These are phyloP conservation scores for Pseudocercospora eumusae DNA, from an alignment of 2,329 filamentous ascomycete species.

Conservation along the genomic window DNA sequence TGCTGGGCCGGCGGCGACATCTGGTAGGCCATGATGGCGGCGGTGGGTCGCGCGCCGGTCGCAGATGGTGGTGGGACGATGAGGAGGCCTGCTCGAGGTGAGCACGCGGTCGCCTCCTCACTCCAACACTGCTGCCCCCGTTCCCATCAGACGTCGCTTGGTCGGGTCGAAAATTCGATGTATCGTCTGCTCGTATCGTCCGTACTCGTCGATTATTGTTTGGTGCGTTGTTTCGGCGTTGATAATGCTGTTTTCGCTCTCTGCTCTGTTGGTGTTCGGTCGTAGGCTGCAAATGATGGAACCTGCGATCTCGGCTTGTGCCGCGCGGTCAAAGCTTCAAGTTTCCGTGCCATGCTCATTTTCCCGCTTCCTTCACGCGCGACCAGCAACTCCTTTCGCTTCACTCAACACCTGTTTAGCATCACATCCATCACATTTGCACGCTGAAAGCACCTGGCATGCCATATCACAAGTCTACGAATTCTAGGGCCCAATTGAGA, in stretches of 20 bases:
- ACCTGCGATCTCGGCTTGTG: conserved; percentile 2
- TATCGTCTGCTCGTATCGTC: conserved; percentile 6
- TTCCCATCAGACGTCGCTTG: conserved; percentile 25
- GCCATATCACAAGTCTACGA: too few relatives aligned
- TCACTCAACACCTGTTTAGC: background rate
- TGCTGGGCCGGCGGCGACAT: conserved; percentile 38
- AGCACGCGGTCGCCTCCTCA: conserved; percentile 29
- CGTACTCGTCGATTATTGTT: conserved; percentile 4
- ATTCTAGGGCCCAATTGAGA: background rate
- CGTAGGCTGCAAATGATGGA: conserved; percentile 7
- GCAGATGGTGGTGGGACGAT: conserved; percentile 16
- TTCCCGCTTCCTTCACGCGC: conserved; percentile 7
- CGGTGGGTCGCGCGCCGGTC: conserved; percentile 3
- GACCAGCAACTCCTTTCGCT: background rate
- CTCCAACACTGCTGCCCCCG: conserved; percentile 13
- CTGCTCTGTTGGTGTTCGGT: conserved; percentile 8
- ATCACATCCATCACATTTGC: background rate
- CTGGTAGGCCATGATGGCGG: conserved; percentile 33
- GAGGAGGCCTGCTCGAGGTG: conserved; percentile 14
- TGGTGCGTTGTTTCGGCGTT: conserved; percentile 3
- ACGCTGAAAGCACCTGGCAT: background rate
- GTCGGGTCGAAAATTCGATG: conserved; percentile 4
- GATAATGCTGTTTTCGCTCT: conserved; percentile 11
- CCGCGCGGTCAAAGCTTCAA: conserved; percentile 11
- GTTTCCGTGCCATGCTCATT: conserved; percentile 8